Conservation (phyloP, 164 flowering plant species). For the Macadamia tetraphylla region DNA sequence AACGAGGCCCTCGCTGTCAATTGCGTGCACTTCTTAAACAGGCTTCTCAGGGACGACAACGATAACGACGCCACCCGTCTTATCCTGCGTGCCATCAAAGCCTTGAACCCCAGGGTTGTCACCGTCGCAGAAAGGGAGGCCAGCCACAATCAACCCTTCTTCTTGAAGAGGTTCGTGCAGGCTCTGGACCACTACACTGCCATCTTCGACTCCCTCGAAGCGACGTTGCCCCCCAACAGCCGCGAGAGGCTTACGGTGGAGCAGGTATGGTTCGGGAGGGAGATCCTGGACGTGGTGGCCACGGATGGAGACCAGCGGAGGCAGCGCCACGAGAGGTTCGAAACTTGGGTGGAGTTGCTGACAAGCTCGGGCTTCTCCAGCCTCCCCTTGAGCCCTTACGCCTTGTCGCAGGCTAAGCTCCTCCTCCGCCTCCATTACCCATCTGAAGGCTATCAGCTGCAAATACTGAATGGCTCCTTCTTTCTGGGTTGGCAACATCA, state of each 20-base stretch:
- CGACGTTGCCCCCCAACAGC: conserved; percentile 78
- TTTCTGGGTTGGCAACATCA: conserved; percentile 87
- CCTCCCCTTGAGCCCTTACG: conserved; percentile 64
- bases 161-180: conserved; percentile 57
- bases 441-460: conserved; percentile 85
- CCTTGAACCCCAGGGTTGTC: conserved; percentile 66
- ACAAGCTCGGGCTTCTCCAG: conserved; percentile 52
- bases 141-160: conserved; percentile 65
- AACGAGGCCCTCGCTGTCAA: conserved; percentile 72
- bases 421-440: conserved; percentile 87
- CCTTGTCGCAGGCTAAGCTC: conserved; percentile 83
- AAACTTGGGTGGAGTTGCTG: conserved; percentile 68
- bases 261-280: conserved; percentile 73
- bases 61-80: conserved; percentile 9
- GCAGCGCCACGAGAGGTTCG: conserved; percentile 61
- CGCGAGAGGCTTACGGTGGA: conserved; percentile 72
- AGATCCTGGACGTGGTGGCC: conserved; percentile 59
- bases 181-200: conserved; percentile 76
- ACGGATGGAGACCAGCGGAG: conserved; percentile 51
- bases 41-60: conserved; percentile 34
- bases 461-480: conserved; percentile 37
- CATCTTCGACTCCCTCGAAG: conserved; percentile 78
- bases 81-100: conserved; percentile 54
- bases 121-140: conserved; percentile 80
- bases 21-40: conserved; percentile 64